phyloP scores from a whole-genome alignment of 2,329 filamentous ascomycete genomes.

The Fusarium buharicum region DNA sequence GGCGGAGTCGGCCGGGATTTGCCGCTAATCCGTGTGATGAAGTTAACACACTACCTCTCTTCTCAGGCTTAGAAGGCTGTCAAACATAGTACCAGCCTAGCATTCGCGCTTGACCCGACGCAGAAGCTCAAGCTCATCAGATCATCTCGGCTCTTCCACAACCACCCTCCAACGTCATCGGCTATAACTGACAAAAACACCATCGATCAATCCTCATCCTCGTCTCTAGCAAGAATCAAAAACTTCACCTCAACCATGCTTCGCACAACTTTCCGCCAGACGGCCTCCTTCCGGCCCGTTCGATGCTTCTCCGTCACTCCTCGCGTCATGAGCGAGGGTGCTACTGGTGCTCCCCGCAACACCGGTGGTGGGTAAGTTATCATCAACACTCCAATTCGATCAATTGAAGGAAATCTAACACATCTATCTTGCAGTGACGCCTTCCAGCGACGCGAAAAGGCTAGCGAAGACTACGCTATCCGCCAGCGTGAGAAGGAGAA shows the following conservation, averaged over 20 bases:
- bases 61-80: fast-evolving
- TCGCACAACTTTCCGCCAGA: conserved; percentile 70
- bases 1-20: conserved; percentile 42
- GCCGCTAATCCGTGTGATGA: conserved; percentile 21
- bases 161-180: conserved; percentile 44
- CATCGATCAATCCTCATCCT: conserved; percentile 19
- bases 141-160: conserved; percentile 40
- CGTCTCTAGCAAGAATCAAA: conserved; percentile 18
- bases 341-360: conserved; percentile 71
- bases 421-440: conserved; percentile 71
- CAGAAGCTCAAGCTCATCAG: conserved; percentile 38
- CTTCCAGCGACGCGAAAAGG: conserved; percentile 92
- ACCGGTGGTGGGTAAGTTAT: conserved; percentile 64
- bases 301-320: conserved; percentile 71
- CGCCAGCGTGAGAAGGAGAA: conserved; percentile 90
- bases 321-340: conserved; percentile 74
- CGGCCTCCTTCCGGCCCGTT: conserved; percentile 64
- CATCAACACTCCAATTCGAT: conserved; percentile 20
- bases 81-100: conserved; percentile 27
- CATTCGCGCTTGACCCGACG: conserved; percentile 10
- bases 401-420: conserved; percentile 13
- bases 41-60: conserved; percentile 32
- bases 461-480: conserved; percentile 86
- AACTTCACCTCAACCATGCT: conserved; percentile 64
- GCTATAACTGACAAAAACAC: conserved; percentile 35